Conservation (phyloP, 495 filamentous ascomycete genomes). For the Barbatosphaeria neglecta region DNA sequence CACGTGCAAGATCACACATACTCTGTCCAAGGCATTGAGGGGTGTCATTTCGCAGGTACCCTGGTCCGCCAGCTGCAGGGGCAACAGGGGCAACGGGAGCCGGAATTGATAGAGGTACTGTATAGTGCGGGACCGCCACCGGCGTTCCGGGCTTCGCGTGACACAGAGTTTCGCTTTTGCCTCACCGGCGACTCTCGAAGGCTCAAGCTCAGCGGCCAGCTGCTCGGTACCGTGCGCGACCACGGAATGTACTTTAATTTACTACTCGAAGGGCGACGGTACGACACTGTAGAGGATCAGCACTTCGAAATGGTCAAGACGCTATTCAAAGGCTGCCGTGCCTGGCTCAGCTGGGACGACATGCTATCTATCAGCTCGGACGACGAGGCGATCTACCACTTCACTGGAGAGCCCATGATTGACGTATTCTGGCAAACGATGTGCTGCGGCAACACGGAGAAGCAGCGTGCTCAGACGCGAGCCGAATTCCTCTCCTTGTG, state of each 20-base stretch:
- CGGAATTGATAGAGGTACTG: neutral
- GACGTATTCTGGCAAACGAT: neutral
- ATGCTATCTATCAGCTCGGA: neutral
- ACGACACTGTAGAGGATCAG: too few species aligned
- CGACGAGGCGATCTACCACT: neutral
- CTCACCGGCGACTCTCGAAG: neutral
- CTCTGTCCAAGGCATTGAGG: neutral
- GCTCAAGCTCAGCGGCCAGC: neutral
- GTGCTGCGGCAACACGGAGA: neutral
- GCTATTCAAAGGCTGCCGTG: too few species aligned
- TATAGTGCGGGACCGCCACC: too few species aligned
- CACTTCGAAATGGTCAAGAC: too few species aligned
- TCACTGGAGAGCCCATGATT: neutral
- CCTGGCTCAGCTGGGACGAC: neutral
- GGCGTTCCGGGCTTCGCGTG: neutral
- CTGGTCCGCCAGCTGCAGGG: too few species aligned
- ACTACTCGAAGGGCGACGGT: too few species aligned
- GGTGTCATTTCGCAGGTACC: too few species aligned
- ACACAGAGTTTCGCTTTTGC: neutral
- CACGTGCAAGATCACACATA: neutral
- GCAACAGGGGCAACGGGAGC: neutral
- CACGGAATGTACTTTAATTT: neutral
- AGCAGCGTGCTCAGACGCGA: neutral
- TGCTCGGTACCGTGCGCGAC: neutral
- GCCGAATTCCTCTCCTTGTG: neutral